phyloP scores from a whole-genome alignment of 164 flowering plant genomes.

The Nymphaea thermarum region DNA sequence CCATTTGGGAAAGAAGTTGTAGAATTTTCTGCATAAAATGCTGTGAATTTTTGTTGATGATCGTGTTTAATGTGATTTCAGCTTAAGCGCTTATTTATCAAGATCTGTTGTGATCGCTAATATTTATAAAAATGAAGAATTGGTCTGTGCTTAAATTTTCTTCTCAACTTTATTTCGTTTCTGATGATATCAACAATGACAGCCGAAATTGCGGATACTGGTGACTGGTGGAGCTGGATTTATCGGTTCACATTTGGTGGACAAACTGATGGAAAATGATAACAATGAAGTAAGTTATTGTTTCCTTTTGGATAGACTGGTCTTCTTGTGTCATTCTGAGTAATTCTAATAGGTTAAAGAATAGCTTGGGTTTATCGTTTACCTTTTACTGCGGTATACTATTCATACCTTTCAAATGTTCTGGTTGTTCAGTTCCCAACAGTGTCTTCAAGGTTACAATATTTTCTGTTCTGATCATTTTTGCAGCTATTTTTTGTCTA shows the following conservation, averaged over 20 bases:
- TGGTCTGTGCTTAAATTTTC: no score
- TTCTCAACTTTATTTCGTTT: background rate
- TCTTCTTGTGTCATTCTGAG: background rate
- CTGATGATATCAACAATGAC: background rate
- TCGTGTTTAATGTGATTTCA: no score
- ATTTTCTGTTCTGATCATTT: background rate
- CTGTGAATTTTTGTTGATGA: no score
- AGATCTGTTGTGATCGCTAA: no score
- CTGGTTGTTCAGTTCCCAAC: background rate
- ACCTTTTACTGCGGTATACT: background rate
- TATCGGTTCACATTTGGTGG: conserved; percentile 90
- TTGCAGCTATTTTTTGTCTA: background rate
- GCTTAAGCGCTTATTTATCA: no score
- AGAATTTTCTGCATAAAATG: no score
- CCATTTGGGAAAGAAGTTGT: no score
- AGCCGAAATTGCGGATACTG: conserved; percentile 70
- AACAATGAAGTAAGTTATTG: conserved; percentile 57
- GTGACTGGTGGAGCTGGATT: conserved; percentile 99
- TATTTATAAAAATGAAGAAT: no score
- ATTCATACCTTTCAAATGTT: no score
- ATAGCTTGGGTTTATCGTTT: no score
- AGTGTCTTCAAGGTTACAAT: background rate
- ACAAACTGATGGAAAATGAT: conserved; percentile 69
- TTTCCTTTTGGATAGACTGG: background rate
- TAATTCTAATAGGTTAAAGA: no score